Evolutionary conservation across 768 basidiomycete genomes (phyloP), one percentile per base, ranked within the genome.

Genomic region (Hygrophorus russula): DNA sequence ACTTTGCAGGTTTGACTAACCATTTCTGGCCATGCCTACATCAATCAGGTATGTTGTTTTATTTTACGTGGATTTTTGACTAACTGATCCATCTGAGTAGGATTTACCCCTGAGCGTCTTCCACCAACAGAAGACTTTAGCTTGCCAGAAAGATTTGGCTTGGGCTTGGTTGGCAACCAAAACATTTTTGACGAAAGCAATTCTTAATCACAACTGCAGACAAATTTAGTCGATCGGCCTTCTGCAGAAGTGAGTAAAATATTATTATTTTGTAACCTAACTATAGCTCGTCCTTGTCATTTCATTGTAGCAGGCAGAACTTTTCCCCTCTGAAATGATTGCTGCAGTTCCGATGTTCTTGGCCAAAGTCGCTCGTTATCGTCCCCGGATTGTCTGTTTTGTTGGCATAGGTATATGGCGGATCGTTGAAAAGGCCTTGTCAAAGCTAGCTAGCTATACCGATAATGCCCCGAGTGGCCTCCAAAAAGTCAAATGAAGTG

Each of bases 11-110:
- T 53, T 79, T 78, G 0, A 79, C 78, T 2, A 91, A 92, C 53
- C 85, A 88, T 49, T 90, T 90, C 58, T 90, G 83, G 82, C 64
- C 60, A 35, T 83, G 82, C 46, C 65, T 92, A 0, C 66, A 82
- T 50, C 65, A 66, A 34, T 78, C 83, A 36, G 80, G 86, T 76
- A 49, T 27, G 56, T 50, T 18, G n/a, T 18, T 30, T 18, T 20
- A 36, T 6, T 10, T 36, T 20, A 14, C 18, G 38, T 38, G 17
- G 15, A 42, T 41, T 10, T 39, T 7, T 32, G 7, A 42, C 13
- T 41, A 1, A 35, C 13, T 14, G 8, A n/a, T 36, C 31, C 18
- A 33, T 45, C 6, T 39, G n/a, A n/a, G n/a, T n/a, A 83, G 83
- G 78, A 3, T 63, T 88, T 30, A 87, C 82, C 0, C 54, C 69